Evolutionary conservation across 805 yeast species (phyloP), one percentile per base, ranked within the genome.

Genomic region (Candida namnaoensis): DNA sequence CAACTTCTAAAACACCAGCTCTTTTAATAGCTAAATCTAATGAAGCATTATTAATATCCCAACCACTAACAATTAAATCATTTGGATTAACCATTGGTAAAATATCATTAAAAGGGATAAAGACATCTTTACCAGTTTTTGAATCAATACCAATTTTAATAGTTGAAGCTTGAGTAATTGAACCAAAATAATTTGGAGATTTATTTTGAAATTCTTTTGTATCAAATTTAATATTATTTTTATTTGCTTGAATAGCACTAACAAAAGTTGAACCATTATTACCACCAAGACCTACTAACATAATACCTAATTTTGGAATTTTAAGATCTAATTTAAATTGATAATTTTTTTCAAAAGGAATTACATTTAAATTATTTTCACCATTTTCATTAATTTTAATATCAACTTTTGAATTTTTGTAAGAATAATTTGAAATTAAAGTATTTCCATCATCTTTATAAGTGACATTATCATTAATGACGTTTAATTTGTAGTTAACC

Each of bases 241-340:
- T 87, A 71, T 90, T 90, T 45, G 97, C 95, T 50, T 84, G 75
- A 40, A 81, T 72, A 9, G 96, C 82, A 37, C 91, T 88, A 41
- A 88, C 77, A 49, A 91, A 72, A 12, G 98, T 90, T 44, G 96
- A 75, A 64, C 97, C 98, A 59, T 90, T 90, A 72, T 90, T 90
- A 65, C 98, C 98, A 53, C 97, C 97, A 50, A 90, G 72, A 52
- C 98, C 98, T 32, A 90, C 97, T 47, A 91, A 72, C 78, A 90
- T 65, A 48, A 90, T 70, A 53, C 98, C 98, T 38, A 88, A 74
- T 64, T 82, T 88, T 53, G 96, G 95, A 36, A 81, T 78, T 43
- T 71, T 73, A 59, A 86, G 72, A 53, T 88, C 95, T 40, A 86
- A 81, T 64, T 87, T 86, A 73, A 90, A 91, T 58, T 88, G 82